Conservation (phyloP, 2,329 filamentous ascomycete species). For the Trichoderma sp. region DNA sequence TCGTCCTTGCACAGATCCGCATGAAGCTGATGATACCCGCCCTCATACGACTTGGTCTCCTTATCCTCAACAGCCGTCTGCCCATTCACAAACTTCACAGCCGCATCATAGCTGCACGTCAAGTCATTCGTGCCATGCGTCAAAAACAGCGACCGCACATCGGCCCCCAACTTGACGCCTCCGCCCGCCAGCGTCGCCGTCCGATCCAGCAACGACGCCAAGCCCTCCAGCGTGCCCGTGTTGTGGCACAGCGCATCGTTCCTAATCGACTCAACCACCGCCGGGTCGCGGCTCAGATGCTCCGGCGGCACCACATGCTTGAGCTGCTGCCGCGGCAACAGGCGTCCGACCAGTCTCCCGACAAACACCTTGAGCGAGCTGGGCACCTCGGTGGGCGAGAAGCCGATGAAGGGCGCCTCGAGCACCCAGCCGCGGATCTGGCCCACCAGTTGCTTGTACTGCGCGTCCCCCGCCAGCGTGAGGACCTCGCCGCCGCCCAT, state of each 20-base stretch:
- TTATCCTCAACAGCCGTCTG: slow-evolving; percentile 64
- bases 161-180: slow-evolving; percentile 51
- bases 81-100: slow-evolving; percentile 63
- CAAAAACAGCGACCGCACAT: slow-evolving; percentile 68
- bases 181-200: slow-evolving; percentile 62
- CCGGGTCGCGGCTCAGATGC: slow-evolving; percentile 67
- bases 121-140: slow-evolving; percentile 76
- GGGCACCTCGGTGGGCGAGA: slow-evolving; percentile 67
- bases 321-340: slow-evolving; percentile 70
- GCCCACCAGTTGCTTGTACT: slow-evolving; percentile 56
- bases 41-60: slow-evolving; percentile 72
- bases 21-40: slow-evolving; percentile 76
- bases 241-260: slow-evolving; percentile 76
- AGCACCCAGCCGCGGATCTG: slow-evolving; percentile 72
- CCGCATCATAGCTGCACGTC: slow-evolving; percentile 66
- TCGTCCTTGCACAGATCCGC: slow-evolving; percentile 57
- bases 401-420: slow-evolving; percentile 77
- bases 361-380: slow-evolving; percentile 61
- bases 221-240: slow-evolving; percentile 80
- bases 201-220: slow-evolving; percentile 77
- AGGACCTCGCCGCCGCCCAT: slow-evolving; percentile 86
- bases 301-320: slow-evolving; percentile 64
- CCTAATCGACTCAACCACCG: slow-evolving; percentile 59
- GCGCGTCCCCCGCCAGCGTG: slow-evolving; percentile 54
- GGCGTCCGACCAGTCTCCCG: slow-evolving; percentile 66